A percentile compares a stretch with the other conserved stretches of the same genome.
phyloP scores from a whole-genome alignment of 352 stramenopile species.

The Globisporangium polare region DNA sequence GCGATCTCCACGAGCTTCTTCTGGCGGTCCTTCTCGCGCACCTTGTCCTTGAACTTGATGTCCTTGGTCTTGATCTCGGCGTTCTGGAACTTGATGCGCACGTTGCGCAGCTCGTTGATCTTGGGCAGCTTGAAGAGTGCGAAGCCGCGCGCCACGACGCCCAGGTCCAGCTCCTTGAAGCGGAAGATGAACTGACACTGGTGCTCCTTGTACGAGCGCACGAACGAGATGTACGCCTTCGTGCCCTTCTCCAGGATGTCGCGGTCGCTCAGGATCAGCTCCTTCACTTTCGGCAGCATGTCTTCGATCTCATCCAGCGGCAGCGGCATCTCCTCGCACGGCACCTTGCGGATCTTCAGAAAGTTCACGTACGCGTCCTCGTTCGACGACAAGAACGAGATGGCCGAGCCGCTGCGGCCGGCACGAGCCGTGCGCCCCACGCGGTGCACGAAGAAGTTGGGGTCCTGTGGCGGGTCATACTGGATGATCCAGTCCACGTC shows the following conservation, averaged over 20 bases:
- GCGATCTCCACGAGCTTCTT: conserved; percentile 88
- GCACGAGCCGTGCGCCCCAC: conserved; percentile 97
- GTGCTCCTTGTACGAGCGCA: conserved; percentile 99
- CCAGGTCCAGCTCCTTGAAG: conserved; percentile 97
- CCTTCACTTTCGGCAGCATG: conserved; percentile 88
- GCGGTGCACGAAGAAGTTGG: conserved; percentile 99
- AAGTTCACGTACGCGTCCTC: conserved; percentile 98
- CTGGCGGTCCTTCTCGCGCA: conserved; percentile 94
- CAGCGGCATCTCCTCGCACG: conserved; percentile 76
- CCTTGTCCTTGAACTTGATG: conserved; percentile 96
- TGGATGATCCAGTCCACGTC: conserved; percentile 99
- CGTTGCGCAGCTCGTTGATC: conserved; percentile 82
- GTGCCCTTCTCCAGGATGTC: conserved; percentile 98
- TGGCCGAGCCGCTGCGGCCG: conserved; percentile 88
- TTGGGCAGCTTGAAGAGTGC: conserved; percentile 79
- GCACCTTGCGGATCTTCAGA: conserved; percentile 93
- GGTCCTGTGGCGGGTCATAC: conserved; percentile 96
- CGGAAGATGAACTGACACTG: conserved; percentile 98
- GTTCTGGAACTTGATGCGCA: conserved; percentile 84
- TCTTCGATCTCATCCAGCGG: conserved; percentile 64
- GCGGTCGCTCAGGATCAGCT: conserved; percentile 89
- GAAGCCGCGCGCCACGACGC: conserved; percentile 85
- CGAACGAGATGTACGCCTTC: conserved; percentile 98
- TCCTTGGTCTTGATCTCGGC: conserved; percentile 86
- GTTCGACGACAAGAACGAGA: conserved; percentile 95